phyloP scores from a whole-genome alignment of 805 yeast species.

The Saccharomyces mikatae region DNA sequence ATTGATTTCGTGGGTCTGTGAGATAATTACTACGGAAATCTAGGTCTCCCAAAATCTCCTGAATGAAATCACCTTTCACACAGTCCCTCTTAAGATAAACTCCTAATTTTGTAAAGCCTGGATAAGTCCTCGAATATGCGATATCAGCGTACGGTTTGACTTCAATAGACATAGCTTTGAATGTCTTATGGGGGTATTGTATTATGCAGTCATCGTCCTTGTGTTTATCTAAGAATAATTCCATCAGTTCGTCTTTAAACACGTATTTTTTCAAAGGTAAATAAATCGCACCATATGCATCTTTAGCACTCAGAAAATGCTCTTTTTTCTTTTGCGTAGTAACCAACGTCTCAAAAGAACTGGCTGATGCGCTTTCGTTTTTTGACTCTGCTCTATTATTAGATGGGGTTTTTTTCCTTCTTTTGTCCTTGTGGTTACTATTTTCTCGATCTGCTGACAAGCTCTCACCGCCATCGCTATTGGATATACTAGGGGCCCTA shows the following conservation, averaged over 20 bases:
- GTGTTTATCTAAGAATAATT: slow-evolving; percentile 43
- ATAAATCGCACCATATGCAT: slow-evolving; percentile 30
- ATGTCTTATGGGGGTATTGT: slow-evolving; percentile 8
- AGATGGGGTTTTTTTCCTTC: not conserved
- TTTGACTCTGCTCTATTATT: not conserved
- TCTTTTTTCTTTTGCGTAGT: slow-evolving; percentile 22
- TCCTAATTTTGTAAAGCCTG: slow-evolving; percentile 68
- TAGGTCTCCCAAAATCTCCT: slow-evolving; percentile 68
- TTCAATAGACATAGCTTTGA: slow-evolving; percentile 22
- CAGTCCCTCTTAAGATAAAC: slow-evolving; percentile 40
- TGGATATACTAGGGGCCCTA: not conserved
- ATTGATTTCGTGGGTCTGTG: slow-evolving; percentile 65
- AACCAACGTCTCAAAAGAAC: not conserved
- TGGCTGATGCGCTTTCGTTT: slow-evolving; percentile 1
- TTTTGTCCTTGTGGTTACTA: not conserved
- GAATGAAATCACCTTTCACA: slow-evolving; percentile 42
- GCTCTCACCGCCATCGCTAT: slow-evolving; percentile 2
- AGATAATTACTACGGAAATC: slow-evolving; percentile 56
- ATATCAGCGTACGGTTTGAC: slow-evolving; percentile 56
- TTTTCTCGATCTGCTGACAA: not conserved
- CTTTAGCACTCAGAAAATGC: slow-evolving; percentile 30
- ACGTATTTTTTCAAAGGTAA: slow-evolving; percentile 31
- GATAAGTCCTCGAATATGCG: slow-evolving; percentile 48
- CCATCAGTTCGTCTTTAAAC: slow-evolving; percentile 35
- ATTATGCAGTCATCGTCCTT: slow-evolving; percentile 30